Base-by-base conservation (phyloP, 352 stramenopile genomes). In the Saprolegnia diclina region DNA sequence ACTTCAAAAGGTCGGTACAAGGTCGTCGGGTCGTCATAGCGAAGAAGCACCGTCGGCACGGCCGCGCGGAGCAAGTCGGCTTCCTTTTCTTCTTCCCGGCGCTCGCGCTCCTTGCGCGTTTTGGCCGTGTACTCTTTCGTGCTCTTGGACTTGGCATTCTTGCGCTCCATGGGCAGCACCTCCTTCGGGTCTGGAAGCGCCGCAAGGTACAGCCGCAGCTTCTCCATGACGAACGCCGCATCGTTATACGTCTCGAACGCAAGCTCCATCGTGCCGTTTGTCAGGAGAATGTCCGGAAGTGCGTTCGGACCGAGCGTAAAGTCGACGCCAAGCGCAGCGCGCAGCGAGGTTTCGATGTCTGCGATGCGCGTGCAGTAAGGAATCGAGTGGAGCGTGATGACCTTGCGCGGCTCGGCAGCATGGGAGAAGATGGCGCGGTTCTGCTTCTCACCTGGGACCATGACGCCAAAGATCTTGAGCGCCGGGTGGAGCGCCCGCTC, bases 401-500 rank as follows among this genome's bases (percentile, higher is more conserved):
- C 71, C 24, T 74, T 76, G 63, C 84, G 83, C 48, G 79, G 55
- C 16, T 85, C 77, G 29, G 72, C 74, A 0, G 72, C 53, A 1
- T 82, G 83, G 54, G 83, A 81, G 64, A 95, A 95, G 64, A 91
- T 84, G 0, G 87, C 78, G 0, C 87, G 87, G 63, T 89, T 87
- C 73, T 95, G 83, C n/a, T 87, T 89, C 76, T 76, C 91, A 59
- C 84, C 86, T 22, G 62, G 74, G 81, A 95, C 91, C 83, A 95
- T 93, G 22, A 95, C 85, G 29, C 87, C 87, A 66, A 95, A 95
- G 67, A 95, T 95, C 75, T 91, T 83, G 24, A 93, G 70, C 54
- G 87, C 82, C 10, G 82, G 83, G 70, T 90, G 85, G 54, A 90
- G 77, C 40, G 87, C 87, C 6, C 79, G 79, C 5, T 87, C 78